Evolutionary conservation across 768 basidiomycete genomes (phyloP).

Genomic region (Termitomyces sp.): DNA sequence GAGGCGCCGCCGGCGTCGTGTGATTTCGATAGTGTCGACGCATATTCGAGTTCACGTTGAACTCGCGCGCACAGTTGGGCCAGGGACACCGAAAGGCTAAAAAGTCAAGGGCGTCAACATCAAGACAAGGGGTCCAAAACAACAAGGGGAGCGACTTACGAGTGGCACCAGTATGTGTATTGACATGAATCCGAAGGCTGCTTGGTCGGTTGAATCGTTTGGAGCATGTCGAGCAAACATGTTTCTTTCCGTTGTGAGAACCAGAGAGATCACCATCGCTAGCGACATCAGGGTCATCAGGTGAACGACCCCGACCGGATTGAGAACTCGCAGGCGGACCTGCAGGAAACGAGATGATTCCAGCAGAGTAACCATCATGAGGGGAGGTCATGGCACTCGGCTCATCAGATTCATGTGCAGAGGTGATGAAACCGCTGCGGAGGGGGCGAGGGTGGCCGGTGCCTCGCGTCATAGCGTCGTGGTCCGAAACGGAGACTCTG

Average conservation of each 20-base stretch:
- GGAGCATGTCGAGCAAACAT: slow-evolving; percentile 47
- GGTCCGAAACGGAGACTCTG: slow-evolving; percentile 26
- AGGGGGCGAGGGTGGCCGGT: slow-evolving; percentile 10
- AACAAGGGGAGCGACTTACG: slow-evolving; percentile 38
- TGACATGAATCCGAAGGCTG: slow-evolving; percentile 60
- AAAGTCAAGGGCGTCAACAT: not conserved
- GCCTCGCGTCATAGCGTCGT: not conserved
- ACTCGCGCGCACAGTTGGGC: slow-evolving; percentile 69
- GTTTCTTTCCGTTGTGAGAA: slow-evolving; percentile 34
- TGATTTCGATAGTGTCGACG: slow-evolving; percentile 75
- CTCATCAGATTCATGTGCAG: slow-evolving; percentile 1
- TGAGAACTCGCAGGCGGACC: slow-evolving; percentile 2
- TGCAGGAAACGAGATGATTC: slow-evolving; percentile 22
- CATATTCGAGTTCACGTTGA: slow-evolving; percentile 87
- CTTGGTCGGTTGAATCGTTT: slow-evolving; percentile 70
- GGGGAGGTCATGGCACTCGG: not conserved
- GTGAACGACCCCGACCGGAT: slow-evolving; percentile 9
- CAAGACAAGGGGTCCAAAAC: not conserved
- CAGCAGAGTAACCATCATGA: slow-evolving; percentile 14
- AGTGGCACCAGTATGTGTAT: slow-evolving; percentile 65
- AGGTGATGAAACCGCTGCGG: slow-evolving; percentile 3
- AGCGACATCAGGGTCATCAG: slow-evolving; percentile 20
- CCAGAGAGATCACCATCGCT: slow-evolving; percentile 20
- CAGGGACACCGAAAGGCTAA: slow-evolving; percentile 67
- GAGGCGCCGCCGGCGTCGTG: slow-evolving; percentile 27